Evolutionary conservation across 73 alveolate species (phyloP).

Genomic region (Loxodes magnus): DNA sequence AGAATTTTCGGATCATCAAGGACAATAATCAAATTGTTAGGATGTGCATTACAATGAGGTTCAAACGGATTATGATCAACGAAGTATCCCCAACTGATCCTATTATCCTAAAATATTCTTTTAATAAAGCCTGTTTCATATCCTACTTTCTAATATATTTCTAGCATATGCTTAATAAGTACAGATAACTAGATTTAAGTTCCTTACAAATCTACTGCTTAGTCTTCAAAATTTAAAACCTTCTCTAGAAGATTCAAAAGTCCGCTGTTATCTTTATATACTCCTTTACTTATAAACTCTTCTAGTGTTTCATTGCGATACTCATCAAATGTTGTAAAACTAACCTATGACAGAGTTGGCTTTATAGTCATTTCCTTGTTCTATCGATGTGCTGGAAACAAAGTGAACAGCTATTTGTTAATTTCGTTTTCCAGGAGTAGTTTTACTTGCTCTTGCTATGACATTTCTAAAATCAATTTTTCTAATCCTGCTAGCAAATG

Average conservation of each 20-base stretch:
- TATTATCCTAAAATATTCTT: slow-evolving; percentile 41
- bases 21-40: slow-evolving; percentile 43
- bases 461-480: neutral
- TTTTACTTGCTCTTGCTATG: no score
- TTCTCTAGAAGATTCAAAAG: neutral
- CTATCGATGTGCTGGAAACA: slow-evolving; percentile 6
- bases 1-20: slow-evolving; percentile 8
- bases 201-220: neutral
- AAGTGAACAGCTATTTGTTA: neutral
- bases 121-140: slow-evolving; percentile 46
- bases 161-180: slow-evolving; percentile 3
- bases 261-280: slow-evolving; percentile 1
- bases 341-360: neutral
- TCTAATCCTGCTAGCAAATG: slow-evolving; percentile 55
- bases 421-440: neutral
- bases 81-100: slow-evolving; percentile 59
- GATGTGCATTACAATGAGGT: slow-evolving; percentile 65
- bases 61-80: slow-evolving; percentile 57
- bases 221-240: neutral
- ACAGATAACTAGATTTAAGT: neutral
- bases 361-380: neutral
- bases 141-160: slow-evolving; percentile 32
- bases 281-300: slow-evolving; percentile 4
- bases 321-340: neutral
- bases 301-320: neutral